Percentiles rank a stretch among this genome's conserved stretches.
Evolutionary conservation across 345 rosid genomes (phyloP).

Genomic region (Tarenaya hassleriana): DNA sequence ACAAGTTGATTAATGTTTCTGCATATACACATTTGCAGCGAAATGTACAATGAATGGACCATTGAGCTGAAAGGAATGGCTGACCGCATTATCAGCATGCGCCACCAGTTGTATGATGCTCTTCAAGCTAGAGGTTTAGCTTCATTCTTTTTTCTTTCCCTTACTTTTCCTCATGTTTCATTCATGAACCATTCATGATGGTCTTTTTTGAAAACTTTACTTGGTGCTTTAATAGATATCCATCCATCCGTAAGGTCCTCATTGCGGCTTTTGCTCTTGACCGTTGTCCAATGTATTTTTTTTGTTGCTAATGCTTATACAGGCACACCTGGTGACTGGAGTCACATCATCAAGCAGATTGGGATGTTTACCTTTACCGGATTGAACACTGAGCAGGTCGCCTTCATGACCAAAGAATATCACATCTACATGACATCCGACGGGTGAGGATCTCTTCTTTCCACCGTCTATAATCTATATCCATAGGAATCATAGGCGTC

Average conservation of each 20-base stretch:
- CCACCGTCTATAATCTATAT: background rate
- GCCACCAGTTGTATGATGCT: conserved; percentile 55
- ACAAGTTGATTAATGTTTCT: conserved; percentile 12
- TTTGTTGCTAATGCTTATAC: conserved; percentile 21
- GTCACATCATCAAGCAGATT: conserved; percentile 69
- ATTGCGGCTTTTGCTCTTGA: conserved; percentile 8
- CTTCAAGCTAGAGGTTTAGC: conserved; percentile 44
- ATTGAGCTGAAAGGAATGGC: conserved; percentile 71
- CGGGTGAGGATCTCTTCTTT: conserved; percentile 35
- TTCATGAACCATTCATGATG: no score
- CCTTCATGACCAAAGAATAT: conserved; percentile 57
- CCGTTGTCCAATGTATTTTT: background rate
- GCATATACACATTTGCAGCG: conserved; percentile 31
- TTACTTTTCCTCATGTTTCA: background rate
- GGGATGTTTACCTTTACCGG: conserved; percentile 78
- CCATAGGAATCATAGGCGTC: background rate
- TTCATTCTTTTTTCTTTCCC: conserved; percentile 1
- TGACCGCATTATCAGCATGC: conserved; percentile 65
- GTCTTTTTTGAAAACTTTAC: no score
- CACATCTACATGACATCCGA: conserved; percentile 74
- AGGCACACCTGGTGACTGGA: conserved; percentile 88
- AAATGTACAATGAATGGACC: conserved; percentile 60
- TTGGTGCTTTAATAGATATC: no score
- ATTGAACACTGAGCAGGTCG: conserved; percentile 60
- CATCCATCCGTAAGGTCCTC: background rate